Base-by-base conservation (phyloP, 2,329 filamentous ascomycete genomes). In the Lachnellula willkommii region DNA sequence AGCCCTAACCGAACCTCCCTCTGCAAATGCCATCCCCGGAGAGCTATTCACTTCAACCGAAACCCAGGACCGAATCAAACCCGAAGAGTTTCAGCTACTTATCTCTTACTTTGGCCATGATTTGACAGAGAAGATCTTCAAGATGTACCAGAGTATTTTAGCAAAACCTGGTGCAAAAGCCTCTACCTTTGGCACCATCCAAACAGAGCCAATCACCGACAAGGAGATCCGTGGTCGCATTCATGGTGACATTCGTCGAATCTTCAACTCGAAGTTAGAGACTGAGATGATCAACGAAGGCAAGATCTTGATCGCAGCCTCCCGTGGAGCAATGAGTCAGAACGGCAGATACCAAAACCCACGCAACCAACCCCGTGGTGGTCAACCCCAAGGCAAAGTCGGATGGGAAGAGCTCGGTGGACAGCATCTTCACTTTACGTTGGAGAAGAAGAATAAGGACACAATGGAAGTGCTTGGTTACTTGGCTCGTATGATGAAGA, bases 361-460 rank as follows among this genome's bases (percentile, higher is more conserved):
- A 12, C 52, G 54, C 6, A 52, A 54, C 45, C 52, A 54, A 4
- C 47, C 54, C 7, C 24, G 37, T 35, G 55, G 56, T 26, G 53
- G 46, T 32, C 58, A 66, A 47, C 48, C 58, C 22, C 65, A 60
- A 63, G 60, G 75, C 46, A 80, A 79, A 63, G 65, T 81, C 37
- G 77, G 75, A 52, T 88, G 84, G 84, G 75, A 83, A 52, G 84
- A 88, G 61, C 74, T 85, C 43, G 85, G 85, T 37, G 87, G 87
- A 8, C 80, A 85, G 56, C 84, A 85, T 66, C 71, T 89, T n/a
- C 87, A 90, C 68, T 89, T 89, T 66, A 85, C 82, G 1, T 74
- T 90, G 39, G 87, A 87, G 75, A 90, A 90, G 70, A 86, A 89
- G 69, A 90, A 90, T 70, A 88, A 88, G 67, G 87, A 89, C 66